A percentile compares a stretch with the other conserved stretches of the same genome.
Evolutionary conservation across 352 stramenopile species (phyloP).

Genomic region (Phytopythium litorale): DNA sequence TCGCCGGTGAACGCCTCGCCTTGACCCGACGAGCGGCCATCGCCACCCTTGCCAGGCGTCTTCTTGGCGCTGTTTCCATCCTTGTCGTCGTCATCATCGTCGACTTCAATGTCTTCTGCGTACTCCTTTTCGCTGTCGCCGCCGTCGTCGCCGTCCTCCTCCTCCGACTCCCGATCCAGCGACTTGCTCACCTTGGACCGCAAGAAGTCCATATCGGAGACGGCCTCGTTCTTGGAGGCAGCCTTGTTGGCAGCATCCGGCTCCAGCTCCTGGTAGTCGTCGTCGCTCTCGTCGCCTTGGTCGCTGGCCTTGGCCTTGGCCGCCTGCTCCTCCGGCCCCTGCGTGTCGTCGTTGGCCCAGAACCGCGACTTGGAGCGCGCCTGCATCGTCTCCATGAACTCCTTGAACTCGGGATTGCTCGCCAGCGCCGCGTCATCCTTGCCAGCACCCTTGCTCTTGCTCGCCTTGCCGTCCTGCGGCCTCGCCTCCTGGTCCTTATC

Average conservation of each 20-base stretch:
- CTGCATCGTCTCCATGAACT: constrained; percentile 91
- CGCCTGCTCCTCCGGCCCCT: constrained; percentile 30
- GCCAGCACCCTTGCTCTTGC: constrained; percentile 8
- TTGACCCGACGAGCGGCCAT: constrained; percentile 2
- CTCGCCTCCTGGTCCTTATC: constrained; percentile 15
- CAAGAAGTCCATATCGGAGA: constrained; percentile 94
- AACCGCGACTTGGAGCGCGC: constrained; percentile 86
- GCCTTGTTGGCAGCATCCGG: constrained; percentile 27
- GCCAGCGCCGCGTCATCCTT: constrained; percentile 20
- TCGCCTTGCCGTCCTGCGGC: constrained; percentile 14
- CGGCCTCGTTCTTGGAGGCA: constrained; percentile 19
- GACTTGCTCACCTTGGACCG: constrained; percentile 92
- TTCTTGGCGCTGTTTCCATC: constrained; percentile 13
- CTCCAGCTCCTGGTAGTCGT: constrained; percentile 88
- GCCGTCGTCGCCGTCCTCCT: constrained; percentile 15
- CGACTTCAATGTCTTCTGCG: constrained; percentile 35
- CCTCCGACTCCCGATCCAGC: constrained; percentile 65
- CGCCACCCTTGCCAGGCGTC: constrained; percentile 4
- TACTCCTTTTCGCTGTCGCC: constrained; percentile 33
- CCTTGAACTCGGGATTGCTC: constrained; percentile 66
- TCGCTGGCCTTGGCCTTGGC: constrained; percentile 21
- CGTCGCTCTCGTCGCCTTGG: constrained; percentile 32
- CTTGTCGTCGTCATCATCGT: constrained; percentile 26
- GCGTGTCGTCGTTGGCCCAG: constrained; percentile 89
- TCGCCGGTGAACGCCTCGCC: constrained; percentile 15